Evolutionary conservation across 2,329 filamentous ascomycete species (phyloP).

Genomic region (Paracoccidioides lutzii): DNA sequence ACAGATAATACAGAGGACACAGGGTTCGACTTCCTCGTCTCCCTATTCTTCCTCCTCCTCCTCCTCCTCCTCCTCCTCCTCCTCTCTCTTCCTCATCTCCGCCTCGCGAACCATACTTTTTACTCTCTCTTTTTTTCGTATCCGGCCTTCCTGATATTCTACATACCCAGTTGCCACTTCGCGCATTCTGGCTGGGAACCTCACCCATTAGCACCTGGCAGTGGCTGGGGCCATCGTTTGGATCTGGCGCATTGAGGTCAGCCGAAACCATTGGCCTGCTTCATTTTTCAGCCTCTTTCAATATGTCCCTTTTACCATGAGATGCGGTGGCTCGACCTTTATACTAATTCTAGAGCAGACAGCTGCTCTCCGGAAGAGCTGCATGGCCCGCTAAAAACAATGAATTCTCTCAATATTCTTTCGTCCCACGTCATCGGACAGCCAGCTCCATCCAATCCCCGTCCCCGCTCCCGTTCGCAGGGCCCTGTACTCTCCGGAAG

Average conservation of each 20-base stretch:
- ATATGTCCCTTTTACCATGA: not conserved
- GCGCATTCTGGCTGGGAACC: not conserved
- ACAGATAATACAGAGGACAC: too few relatives aligned
- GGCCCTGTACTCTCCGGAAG: constrained; percentile 30
- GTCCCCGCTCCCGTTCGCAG: constrained; percentile 43
- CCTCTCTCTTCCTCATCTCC: not conserved
- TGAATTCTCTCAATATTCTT: constrained; percentile 96
- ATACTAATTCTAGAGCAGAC: constrained; percentile 15
- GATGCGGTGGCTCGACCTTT: not conserved
- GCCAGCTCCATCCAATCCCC: constrained; percentile 39
- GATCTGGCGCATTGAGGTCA: constrained; percentile 29
- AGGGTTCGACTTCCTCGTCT: not conserved
- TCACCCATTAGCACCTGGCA: not conserved
- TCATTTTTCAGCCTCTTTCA: constrained; percentile 5
- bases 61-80: not conserved
- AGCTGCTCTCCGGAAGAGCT: constrained; percentile 21
- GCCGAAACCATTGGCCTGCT: constrained; percentile 11
- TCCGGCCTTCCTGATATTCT: not conserved
- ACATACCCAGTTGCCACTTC: not conserved
- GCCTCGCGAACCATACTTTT: not conserved
- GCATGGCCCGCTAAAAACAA: constrained; percentile 48
- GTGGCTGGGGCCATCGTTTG: constrained; percentile 18
- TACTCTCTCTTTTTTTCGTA: not conserved
- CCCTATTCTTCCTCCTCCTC: not conserved
- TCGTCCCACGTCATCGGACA: constrained; percentile 64